Evolutionary conservation across 208 protist species (phyloP), one percentile per base, ranked within the genome.

Genomic region (Giardia muris): DNA sequence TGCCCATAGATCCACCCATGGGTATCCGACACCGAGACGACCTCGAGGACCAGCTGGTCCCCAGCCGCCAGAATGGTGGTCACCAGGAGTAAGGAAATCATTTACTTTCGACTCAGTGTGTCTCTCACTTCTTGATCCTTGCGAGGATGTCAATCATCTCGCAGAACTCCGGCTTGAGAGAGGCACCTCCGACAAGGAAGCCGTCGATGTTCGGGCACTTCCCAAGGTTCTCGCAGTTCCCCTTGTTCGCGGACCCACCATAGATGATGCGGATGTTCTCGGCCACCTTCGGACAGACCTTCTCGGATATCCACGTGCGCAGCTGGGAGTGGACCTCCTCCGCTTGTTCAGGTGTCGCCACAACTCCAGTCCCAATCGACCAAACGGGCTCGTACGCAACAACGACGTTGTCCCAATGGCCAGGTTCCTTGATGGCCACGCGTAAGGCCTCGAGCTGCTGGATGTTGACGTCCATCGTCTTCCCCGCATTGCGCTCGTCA

Each of bases 301-400:
- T 97, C 22, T 94, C 92, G 44, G 67, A 87, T 46, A 99, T 92
- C 96, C 96, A 98, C 47, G 93, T 86, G 92, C 98, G 95, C 87
- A 99, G 95, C 44, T 95, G 92, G 0, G 89, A 93, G 94, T 98
- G 97, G 46, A 96, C 96, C 92, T 97, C 96, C 90, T 98, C 96
- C 91, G 97, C 98, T 95, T 99, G 97, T 92, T 97, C 94, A 4
- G 98, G 97, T 0, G 97, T 96, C 47, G 98, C 97, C 86, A 97
- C 96, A 89, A 97, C 96, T 90, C 98, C 98, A 92, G 98, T 99
- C 86, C 98, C 98, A 93, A 99, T 99, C 86, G 98, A 97, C 97
- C 97, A 99, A 10, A 99, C 98, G 46, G 98, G 98, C 95, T 99
- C 98, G 94, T 99, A 99, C n/a, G 98, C 98, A 91, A 99, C 93